Evolutionary conservation across 257 asterid species (phyloP), one percentile per base, ranked within the genome.

Genomic region (Solanum rostratum): DNA sequence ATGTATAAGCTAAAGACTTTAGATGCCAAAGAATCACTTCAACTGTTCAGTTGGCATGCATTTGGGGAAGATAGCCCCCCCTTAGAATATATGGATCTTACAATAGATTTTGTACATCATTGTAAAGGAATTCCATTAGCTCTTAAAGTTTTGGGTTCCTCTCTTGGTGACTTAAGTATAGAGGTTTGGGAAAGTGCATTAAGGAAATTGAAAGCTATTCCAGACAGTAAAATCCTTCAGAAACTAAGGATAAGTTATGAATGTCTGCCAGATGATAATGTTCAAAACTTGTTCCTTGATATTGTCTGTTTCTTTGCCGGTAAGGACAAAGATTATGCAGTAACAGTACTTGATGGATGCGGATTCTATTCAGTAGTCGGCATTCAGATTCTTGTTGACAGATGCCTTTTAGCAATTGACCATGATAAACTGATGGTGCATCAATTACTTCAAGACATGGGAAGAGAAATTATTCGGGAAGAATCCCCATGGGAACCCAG

Each of bases 121-220:
- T 50, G 84, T 37, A 37, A 78, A 14, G 86, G 86, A 39, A 71
- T 78, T 74, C 86, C 84, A 4, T 74, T 84, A 49, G 86, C 86
- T 78, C 86, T 84, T 62, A 54, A 84, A 59, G 79, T 84, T 33
- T 52, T 78, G 84, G 86, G 86, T n/a, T 84, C 86, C 68, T 78
- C 69, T 63, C 66, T 84, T 27, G 41, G 24, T 52, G 84, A 71
- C 27, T 19, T n/a, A 62, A 79, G 76, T 46, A 62, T 30, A 27
- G 70, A 46, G 24, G 41, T 52, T 24, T 84, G 86, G 86, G 79
- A 8, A 49, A 84, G 86, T 45, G 84, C 79, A 74, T 15, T 84
- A 39, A 57, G 50, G 62, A 84, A 74, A 57, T 73, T 84, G 66
- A 53, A 84, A 55, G 52, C 41, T n/a, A 41, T 55, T 41, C 86